Conservation (phyloP, 768 basidiomycete species). For the Leccinum longicurvipes region DNA sequence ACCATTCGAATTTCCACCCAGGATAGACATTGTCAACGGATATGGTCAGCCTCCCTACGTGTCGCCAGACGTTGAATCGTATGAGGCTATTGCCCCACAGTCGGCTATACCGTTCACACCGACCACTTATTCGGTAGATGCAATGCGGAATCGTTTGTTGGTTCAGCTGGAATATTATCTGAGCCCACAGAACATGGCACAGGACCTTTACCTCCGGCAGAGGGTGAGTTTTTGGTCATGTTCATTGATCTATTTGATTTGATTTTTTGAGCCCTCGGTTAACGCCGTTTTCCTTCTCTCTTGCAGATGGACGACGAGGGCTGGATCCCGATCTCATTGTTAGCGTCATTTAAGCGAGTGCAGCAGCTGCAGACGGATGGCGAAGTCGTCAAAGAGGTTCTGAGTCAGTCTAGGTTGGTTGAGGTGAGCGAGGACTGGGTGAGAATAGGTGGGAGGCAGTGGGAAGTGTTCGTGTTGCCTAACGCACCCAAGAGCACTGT, state of each 20-base stretch:
- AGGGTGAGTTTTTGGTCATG: conserved; percentile 48
- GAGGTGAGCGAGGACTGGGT: conserved; percentile 71
- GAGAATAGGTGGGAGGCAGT: conserved; percentile 56
- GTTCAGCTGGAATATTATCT: conserved; percentile 92
- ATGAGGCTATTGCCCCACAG: conserved; percentile 20
- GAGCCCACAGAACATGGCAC: conserved; percentile 84
- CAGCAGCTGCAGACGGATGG: conserved; percentile 57
- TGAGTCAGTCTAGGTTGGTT: conserved; percentile 61
- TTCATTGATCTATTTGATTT: not conserved
- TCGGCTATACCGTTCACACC: conserved; percentile 42
- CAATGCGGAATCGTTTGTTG: conserved; percentile 64
- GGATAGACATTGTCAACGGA: conserved; percentile 22
- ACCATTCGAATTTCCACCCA: conserved; percentile 33
- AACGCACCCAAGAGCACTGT: conserved; percentile 50
- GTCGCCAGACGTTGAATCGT: conserved; percentile 30
- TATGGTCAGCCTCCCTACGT: conserved; percentile 32
- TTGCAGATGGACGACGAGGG: conserved; percentile 84
- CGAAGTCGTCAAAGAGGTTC: conserved; percentile 65
- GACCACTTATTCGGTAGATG: conserved; percentile 58
- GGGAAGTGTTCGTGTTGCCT: conserved; percentile 59
- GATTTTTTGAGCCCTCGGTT: not conserved
- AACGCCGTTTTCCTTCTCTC: not conserved
- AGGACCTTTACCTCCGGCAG: conserved; percentile 79
- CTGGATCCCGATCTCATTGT: conserved; percentile 78
- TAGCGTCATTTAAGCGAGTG: conserved; percentile 88